Percentiles rank a stretch among this genome's conserved stretches.
Evolutionary conservation across 2,329 filamentous ascomycete species (phyloP).

Genomic region (Rutstroemia sp.): DNA sequence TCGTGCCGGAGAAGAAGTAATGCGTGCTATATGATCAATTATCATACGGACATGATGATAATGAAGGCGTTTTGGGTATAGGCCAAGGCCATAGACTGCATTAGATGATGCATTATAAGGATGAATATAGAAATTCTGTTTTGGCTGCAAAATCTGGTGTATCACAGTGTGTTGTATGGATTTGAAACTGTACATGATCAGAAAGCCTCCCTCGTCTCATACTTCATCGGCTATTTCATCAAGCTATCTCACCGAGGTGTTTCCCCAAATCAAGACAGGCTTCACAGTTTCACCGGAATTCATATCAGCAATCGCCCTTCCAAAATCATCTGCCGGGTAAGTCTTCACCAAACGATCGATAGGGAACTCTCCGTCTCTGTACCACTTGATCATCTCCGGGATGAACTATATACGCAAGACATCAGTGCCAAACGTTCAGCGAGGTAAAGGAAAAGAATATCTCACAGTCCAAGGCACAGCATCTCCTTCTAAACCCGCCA

Average conservation of each 20-base stretch:
- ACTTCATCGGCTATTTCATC: neutral
- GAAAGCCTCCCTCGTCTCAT: neutral
- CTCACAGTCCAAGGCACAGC: neutral
- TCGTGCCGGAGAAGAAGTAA: slow-evolving; percentile 4
- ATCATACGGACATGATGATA: too few species aligned
- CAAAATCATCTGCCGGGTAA: slow-evolving; percentile 1
- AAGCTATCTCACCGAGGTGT: slow-evolving; percentile 11
- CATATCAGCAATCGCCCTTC: slow-evolving; percentile 32
- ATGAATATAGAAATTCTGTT: too few species aligned
- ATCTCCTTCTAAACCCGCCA: neutral
- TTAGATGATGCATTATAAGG: too few species aligned
- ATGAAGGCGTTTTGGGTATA: too few species aligned
- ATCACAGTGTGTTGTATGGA: too few species aligned
- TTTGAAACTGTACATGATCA: neutral
- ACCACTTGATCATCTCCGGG: slow-evolving; percentile 42
- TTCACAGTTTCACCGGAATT: slow-evolving; percentile 34
- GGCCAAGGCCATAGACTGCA: too few species aligned
- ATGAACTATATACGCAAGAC: slow-evolving; percentile 26
- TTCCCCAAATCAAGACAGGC: slow-evolving; percentile 31
- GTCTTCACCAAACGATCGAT: slow-evolving; percentile 37
- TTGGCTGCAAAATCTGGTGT: too few species aligned
- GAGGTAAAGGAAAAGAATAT: too few species aligned
- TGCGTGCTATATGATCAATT: too few species aligned
- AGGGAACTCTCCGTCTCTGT: slow-evolving; percentile 38
- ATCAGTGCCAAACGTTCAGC: neutral